Percentiles rank a stretch among this genome's conserved stretches.
Conservation (phyloP, 371 early-diverging fungal genomes). For the Syncephalastrum sp. region DNA sequence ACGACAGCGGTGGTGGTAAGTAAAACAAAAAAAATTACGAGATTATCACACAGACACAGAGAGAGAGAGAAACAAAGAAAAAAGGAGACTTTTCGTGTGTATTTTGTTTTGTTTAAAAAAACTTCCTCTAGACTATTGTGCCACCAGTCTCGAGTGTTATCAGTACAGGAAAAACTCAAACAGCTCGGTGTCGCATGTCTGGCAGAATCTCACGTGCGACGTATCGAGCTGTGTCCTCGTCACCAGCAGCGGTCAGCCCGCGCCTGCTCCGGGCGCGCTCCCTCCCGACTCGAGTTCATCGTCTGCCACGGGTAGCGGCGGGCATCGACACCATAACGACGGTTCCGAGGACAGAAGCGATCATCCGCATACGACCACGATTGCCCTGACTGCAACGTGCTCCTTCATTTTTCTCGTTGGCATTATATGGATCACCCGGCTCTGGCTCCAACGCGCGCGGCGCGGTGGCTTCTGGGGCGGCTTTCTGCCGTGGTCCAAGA, state of each 20-base stretch:
- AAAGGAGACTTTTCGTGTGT: background rate
- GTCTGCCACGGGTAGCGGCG: background rate
- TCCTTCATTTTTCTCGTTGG: slow-evolving; percentile 22
- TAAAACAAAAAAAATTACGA: background rate
- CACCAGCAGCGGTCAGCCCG: slow-evolving; percentile 18
- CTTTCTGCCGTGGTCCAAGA: background rate
- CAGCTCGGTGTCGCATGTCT: slow-evolving; percentile 25
- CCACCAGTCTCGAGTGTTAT: slow-evolving; percentile 41
- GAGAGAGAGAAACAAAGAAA: slow-evolving; percentile 7
- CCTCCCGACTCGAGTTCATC: background rate
- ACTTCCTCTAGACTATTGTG: slow-evolving; percentile 29
- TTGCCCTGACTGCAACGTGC: slow-evolving; percentile 27
- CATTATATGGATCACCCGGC: slow-evolving; percentile 15
- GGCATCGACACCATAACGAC: slow-evolving; percentile 14
- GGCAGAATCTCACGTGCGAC: slow-evolving; percentile 44
- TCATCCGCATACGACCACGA: slow-evolving; percentile 11
- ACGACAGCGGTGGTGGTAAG: slow-evolving; percentile 34
- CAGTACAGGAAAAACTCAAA: slow-evolving; percentile 33
- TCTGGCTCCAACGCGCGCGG: slow-evolving; percentile 11
- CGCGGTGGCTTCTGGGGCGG: background rate
- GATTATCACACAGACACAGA: no score
- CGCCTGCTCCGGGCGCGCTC: slow-evolving; percentile 22
- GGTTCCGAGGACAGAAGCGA: background rate
- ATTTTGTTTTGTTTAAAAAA: background rate
- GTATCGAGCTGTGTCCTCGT: slow-evolving; percentile 29